These are phyloP conservation scores for Pseudoturritis turrita DNA, from an alignment of 345 rosid genomes.

Conservation along the genomic window DNA sequence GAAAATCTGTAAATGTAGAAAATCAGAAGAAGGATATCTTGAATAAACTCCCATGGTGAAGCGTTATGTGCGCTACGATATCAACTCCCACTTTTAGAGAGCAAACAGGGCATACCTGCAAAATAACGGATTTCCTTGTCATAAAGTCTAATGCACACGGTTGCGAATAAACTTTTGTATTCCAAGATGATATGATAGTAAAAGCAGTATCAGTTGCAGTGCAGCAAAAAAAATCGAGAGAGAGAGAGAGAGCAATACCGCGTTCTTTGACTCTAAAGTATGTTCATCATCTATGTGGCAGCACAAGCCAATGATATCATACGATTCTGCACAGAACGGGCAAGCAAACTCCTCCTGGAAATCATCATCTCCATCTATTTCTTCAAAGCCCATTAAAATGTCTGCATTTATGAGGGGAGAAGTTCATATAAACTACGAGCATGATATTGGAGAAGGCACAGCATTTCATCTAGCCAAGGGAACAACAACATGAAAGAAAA, in stretches of 20 bases:
- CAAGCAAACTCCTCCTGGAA: conserved; percentile 93
- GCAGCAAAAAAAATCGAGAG: background rate
- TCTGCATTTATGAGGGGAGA: conserved; percentile 40
- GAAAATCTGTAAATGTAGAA: background rate
- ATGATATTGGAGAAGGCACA: background rate
- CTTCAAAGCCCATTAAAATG: conserved; percentile 81
- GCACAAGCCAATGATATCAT: conserved; percentile 87
- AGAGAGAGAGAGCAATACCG: conserved; percentile 46
- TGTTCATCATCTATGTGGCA: conserved; percentile 94
- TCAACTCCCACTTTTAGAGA: conserved; percentile 81
- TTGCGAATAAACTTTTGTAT: background rate
- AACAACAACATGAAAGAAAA: background rate
- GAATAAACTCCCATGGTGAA: conserved; percentile 82
- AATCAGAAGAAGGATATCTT: conserved; percentile 72
- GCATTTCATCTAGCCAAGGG: background rate
- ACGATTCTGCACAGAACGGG: conserved; percentile 90
- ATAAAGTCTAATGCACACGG: background rate
- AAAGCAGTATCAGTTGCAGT: background rate
- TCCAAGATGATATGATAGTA: background rate
- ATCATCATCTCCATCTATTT: conserved; percentile 86
- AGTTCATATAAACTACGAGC: background rate
- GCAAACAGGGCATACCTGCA: conserved; percentile 94
- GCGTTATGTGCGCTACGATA: conserved; percentile 91
- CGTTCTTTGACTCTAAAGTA: conserved; percentile 79
- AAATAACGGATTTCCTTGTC: background rate